Evolutionary conservation across 768 basidiomycete genomes (phyloP).

Genomic region (Panaeolus papilionaceus): DNA sequence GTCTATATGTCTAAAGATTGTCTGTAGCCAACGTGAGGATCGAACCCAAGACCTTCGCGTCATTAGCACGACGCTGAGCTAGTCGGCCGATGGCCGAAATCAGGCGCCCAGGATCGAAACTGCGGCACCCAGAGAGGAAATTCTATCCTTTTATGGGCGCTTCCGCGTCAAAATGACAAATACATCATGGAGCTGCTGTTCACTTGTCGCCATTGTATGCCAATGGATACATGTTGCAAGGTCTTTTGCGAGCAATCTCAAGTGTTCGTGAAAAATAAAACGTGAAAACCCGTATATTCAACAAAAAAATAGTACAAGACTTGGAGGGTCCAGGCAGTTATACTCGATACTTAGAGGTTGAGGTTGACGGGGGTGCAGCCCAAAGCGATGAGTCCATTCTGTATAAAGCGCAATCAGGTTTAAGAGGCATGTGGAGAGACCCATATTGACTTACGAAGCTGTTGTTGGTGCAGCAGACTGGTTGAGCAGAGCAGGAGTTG

Average conservation of each 20-base stretch:
- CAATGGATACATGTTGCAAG: too few relatives aligned
- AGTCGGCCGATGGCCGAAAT: constrained; percentile 60
- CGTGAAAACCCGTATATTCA: too few relatives aligned
- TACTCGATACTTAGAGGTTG: not conserved
- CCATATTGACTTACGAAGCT: constrained; percentile 36
- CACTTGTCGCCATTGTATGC: too few relatives aligned
- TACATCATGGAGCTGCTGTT: too few relatives aligned
- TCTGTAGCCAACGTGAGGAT: constrained; percentile 70
- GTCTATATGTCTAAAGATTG: not conserved
- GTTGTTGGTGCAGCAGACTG: constrained; percentile 46
- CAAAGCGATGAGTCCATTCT: constrained; percentile 43
- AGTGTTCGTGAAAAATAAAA: too few relatives aligned
- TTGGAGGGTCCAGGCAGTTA: not conserved
- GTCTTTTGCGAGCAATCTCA: too few relatives aligned
- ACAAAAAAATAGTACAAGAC: not conserved
- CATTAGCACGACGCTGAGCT: constrained; percentile 94
- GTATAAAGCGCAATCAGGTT: not conserved
- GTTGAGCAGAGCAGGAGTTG: constrained; percentile 37
- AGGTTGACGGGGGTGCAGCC: constrained; percentile 40
- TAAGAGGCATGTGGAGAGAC: not conserved
- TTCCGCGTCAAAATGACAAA: not conserved
- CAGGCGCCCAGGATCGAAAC: not conserved
- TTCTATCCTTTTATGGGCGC: not conserved
- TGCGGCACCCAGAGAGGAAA: not conserved
- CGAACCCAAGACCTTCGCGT: constrained; percentile 81